Conservation (phyloP, 1,139 yeast species). For the Hansenula lynferdii region DNA sequence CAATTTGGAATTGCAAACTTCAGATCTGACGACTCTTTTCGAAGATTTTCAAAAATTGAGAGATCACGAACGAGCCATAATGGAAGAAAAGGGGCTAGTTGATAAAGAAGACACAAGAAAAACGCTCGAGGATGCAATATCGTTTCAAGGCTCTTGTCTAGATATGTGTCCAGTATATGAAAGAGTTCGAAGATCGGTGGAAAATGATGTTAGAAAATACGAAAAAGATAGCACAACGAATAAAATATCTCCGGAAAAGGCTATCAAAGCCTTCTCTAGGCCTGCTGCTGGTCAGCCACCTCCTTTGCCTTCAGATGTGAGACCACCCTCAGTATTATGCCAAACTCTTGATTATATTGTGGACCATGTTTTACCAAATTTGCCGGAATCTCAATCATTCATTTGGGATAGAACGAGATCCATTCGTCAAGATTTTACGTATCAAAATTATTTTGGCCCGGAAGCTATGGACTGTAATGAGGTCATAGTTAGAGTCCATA, state of each 20-base stretch:
- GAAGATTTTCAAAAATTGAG: slow-evolving; percentile 68
- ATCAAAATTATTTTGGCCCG: slow-evolving; percentile 89
- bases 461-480: slow-evolving; percentile 95
- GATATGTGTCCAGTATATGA: slow-evolving; percentile 97
- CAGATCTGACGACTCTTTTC: slow-evolving; percentile 45
- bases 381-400: slow-evolving; percentile 87
- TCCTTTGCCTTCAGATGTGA: slow-evolving; percentile 93
- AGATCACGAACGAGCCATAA: slow-evolving; percentile 67
- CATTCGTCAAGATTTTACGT: slow-evolving; percentile 94
- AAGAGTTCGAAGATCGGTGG: slow-evolving; percentile 81
- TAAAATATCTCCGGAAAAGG: slow-evolving; percentile 56
- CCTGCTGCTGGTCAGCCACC: slow-evolving; percentile 99
- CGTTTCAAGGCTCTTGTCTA: slow-evolving; percentile 80
- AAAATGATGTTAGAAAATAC: slow-evolving; percentile 76
- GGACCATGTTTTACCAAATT: slow-evolving; percentile 51
- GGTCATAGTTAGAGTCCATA: slow-evolving; percentile 83
- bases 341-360: slow-evolving; percentile 67
- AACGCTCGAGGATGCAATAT: slow-evolving; percentile 79
- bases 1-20: slow-evolving; percentile 34
- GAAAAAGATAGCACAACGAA: slow-evolving; percentile 67
- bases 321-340: slow-evolving; percentile 79
- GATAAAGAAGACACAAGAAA: slow-evolving; percentile 85
- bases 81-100: slow-evolving; percentile 81
- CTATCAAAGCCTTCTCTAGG: slow-evolving; percentile 90
- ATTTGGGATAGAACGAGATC: slow-evolving; percentile 99